These are phyloP conservation scores for Aspergillus novofumigatus DNA, from an alignment of 2,329 filamentous ascomycete genomes.

Conservation along the genomic window DNA sequence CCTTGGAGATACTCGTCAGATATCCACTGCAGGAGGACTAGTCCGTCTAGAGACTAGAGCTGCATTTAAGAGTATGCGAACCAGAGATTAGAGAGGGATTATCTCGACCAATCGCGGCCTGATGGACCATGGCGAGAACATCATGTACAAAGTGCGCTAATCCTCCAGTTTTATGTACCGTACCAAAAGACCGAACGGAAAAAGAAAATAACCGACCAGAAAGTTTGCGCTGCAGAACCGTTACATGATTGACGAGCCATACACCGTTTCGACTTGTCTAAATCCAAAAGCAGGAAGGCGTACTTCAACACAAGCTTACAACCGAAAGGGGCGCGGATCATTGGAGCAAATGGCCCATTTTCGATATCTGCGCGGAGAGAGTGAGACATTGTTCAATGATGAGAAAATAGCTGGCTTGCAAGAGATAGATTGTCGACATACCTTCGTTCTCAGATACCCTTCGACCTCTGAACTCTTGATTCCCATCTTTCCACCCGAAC, in stretches of 20 bases:
- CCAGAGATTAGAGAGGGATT: too few species aligned
- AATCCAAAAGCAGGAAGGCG: constrained; percentile 1
- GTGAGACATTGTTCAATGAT: neutral
- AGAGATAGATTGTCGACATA: constrained; percentile 37
- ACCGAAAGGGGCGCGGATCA: constrained; percentile 18
- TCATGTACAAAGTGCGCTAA: neutral
- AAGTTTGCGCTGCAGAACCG: neutral
- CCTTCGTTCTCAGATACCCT: constrained; percentile 92
- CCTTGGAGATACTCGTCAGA: neutral
- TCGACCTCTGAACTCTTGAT: constrained; percentile 86
- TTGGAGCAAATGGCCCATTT: constrained; percentile 75
- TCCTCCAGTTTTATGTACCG: neutral
- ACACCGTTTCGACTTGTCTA: neutral
- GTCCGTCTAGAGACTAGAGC: neutral
- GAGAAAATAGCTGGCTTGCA: neutral
- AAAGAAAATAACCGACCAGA: neutral
- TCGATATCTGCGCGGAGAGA: constrained; percentile 60
- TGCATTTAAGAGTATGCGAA: neutral
- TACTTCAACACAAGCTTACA: neutral
- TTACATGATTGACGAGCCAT: neutral
- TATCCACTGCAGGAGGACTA: neutral
- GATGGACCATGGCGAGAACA: too few species aligned
- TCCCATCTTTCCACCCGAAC: constrained; percentile 69
- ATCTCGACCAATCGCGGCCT: too few species aligned
- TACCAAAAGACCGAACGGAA: neutral